Percentiles rank a stretch among this genome's conserved stretches.
phyloP scores from a whole-genome alignment of 345 rosid genomes.

The Brassica cretica region DNA sequence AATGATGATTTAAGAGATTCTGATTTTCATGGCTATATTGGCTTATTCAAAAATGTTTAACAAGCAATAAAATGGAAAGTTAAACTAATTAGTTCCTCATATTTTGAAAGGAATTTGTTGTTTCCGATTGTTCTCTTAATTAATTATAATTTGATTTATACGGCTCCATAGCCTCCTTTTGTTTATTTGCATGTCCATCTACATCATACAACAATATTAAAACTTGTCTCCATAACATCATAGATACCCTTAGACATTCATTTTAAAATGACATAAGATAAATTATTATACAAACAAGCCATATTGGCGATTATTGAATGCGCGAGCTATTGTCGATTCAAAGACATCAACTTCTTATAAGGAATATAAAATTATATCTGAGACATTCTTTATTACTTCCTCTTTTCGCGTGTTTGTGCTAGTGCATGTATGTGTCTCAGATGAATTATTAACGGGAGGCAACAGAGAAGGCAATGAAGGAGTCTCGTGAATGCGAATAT shows the following conservation, averaged over 20 bases:
- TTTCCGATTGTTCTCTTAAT: neutral
- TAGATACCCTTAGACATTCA: neutral
- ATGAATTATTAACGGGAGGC: neutral
- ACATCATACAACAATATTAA: neutral
- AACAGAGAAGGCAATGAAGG: neutral
- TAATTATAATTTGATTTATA: neutral
- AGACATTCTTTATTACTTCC: too few species aligned
- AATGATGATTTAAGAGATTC: slow-evolving; percentile 10
- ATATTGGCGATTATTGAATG: slow-evolving; percentile 13
- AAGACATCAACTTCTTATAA: neutral
- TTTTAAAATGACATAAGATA: neutral
- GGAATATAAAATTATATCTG: neutral
- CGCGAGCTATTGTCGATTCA: slow-evolving; percentile 1
- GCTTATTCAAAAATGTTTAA: too few species aligned
- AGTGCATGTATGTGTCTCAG: neutral
- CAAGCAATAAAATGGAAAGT: neutral
- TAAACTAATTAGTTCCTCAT: neutral
- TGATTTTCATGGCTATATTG: neutral
- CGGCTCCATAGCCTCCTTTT: neutral
- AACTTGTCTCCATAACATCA: slow-evolving; percentile 6
- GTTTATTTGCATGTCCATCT: neutral
- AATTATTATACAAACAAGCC: slow-evolving; percentile 6
- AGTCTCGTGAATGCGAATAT: neutral
- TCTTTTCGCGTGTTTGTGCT: slow-evolving; percentile 12
- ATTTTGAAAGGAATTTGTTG: neutral